Conservation (phyloP, 1,284 basidiomycete species). For the Acaromyces ingoldii region DNA sequence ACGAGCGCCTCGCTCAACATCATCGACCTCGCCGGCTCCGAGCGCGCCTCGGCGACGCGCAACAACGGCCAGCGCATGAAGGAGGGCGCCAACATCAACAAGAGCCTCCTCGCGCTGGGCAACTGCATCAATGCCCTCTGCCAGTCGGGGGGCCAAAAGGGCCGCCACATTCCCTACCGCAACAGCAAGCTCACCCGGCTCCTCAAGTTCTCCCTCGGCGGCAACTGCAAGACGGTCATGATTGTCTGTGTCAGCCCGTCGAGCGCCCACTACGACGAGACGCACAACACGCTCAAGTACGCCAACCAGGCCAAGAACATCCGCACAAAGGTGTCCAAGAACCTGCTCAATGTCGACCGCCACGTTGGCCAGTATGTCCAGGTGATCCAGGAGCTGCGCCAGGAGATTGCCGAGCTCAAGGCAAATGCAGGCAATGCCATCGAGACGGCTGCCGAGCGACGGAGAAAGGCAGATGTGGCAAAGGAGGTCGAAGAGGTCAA, state of each 20-base stretch:
- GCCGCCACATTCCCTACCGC: conserved; percentile 46
- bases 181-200: conserved; percentile 50
- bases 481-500: conserved; percentile 63
- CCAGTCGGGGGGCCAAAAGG: conserved; percentile 30
- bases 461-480: conserved; percentile 57
- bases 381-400: conserved; percentile 80
- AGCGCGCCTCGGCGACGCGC: conserved; percentile 46
- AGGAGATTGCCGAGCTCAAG: conserved; percentile 78
- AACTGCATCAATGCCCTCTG: conserved; percentile 52
- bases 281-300: conserved; percentile 51
- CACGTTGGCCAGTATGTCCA: conserved; percentile 61
- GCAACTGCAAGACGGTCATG: conserved; percentile 52
- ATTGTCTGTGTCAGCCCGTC: conserved; percentile 50
- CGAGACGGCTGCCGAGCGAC: conserved; percentile 56
- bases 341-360: conserved; percentile 49
- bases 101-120: conserved; percentile 48
- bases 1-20: conserved; percentile 50
- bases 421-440: conserved; percentile 65
- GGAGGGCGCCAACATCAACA: conserved; percentile 52
- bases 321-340: conserved; percentile 49
- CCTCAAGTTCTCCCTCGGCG: conserved; percentile 51
- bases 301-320: conserved; percentile 52
- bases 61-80: conserved; percentile 52
- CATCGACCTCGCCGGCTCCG: conserved; percentile 49
- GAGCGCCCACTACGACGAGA: conserved; percentile 50